Evolutionary conservation across 2,329 filamentous ascomycete genomes (phyloP).

Genomic region (Hypoxylon sp.): DNA sequence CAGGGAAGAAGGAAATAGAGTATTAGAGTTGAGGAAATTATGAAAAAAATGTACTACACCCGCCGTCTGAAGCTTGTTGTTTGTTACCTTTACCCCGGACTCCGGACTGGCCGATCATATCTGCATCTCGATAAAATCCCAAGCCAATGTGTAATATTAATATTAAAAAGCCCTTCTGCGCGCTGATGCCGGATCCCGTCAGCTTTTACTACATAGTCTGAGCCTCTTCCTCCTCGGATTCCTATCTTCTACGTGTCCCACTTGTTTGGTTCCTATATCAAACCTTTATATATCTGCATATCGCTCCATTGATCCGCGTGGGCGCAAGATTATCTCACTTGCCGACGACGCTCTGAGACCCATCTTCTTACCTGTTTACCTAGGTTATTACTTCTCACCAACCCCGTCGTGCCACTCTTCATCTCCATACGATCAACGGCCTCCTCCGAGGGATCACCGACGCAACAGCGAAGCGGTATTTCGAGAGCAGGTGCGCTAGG

Average conservation of each 20-base stretch:
- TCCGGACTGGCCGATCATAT: constrained; percentile 40
- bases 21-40: constrained; percentile 17
- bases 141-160: constrained; percentile 20
- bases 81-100: constrained; percentile 44
- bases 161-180: constrained; percentile 31
- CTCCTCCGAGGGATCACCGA: constrained; percentile 37
- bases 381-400: constrained; percentile 16
- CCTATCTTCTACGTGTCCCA: constrained; percentile 14
- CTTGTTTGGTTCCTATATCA: constrained; percentile 9
- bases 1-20: constrained; percentile 4
- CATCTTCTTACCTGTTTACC: constrained; percentile 18
- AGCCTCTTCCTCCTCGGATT: constrained; percentile 27
- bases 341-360: constrained; percentile 10
- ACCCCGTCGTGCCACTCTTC: constrained; percentile 25
- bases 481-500: constrained; percentile 23
- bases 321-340: constrained; percentile 10
- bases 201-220: constrained; percentile 18
- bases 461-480: constrained; percentile 8
- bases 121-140: constrained; percentile 20
- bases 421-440: constrained; percentile 42
- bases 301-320: constrained; percentile 11
- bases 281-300: constrained; percentile 16
- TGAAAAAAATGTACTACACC: background rate
- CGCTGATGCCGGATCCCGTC: constrained; percentile 35
- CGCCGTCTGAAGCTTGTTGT: constrained; percentile 10